Conservation (phyloP, 2,329 filamentous ascomycete species). For the Plectosphaerella plurivora region DNA sequence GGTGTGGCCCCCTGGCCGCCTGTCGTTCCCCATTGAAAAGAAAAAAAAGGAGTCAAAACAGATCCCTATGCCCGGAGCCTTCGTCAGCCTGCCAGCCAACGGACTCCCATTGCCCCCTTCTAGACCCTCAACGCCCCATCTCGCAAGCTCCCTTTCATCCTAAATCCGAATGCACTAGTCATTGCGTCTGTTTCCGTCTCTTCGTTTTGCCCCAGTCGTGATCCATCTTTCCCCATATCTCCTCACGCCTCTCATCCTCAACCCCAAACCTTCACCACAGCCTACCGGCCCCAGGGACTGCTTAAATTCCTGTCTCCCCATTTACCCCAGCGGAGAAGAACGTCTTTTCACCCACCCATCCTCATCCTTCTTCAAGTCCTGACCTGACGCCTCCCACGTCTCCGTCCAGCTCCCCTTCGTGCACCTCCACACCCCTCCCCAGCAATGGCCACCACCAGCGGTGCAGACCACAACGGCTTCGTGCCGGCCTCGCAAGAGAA, state of each 20-base stretch:
- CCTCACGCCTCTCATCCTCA: not conserved
- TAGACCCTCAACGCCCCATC: not conserved
- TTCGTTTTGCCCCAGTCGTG: not conserved
- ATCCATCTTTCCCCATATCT: not conserved
- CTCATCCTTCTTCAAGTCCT: not conserved
- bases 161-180: not conserved
- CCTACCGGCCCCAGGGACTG: not conserved
- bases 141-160: not conserved
- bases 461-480: constrained; percentile 4
- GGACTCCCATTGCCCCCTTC: not conserved
- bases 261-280: not conserved
- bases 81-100: not conserved
- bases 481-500: constrained; percentile 8
- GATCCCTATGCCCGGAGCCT: not conserved
- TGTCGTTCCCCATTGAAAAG: not conserved
- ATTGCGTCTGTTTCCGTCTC: not conserved
- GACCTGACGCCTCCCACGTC: not conserved
- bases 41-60: not conserved
- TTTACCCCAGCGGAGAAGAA: constrained; percentile 3
- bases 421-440: not conserved
- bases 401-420: not conserved
- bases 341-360: not conserved
- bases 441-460: constrained; percentile 9
- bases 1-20: not conserved
- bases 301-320: not conserved